phyloP scores from a whole-genome alignment of 495 filamentous ascomycete species.

The Tetracladium marchalianum region DNA sequence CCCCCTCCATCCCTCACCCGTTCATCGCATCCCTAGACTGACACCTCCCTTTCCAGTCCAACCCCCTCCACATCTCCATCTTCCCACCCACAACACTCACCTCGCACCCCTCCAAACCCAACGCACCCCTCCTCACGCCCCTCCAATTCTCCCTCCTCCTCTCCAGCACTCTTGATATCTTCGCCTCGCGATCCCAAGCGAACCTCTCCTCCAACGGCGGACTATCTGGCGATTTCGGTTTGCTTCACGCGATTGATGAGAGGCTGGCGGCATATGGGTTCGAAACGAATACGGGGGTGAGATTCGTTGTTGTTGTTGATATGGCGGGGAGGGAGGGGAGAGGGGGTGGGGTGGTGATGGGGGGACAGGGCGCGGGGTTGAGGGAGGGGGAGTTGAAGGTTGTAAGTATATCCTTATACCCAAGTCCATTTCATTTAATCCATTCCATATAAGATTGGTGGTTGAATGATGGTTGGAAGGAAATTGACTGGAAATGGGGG shows the following conservation, averaged over 20 bases:
- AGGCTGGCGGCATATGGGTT: conserved; percentile 86
- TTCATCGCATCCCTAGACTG: conserved; percentile 6
- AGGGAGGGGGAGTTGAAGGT: conserved; percentile 76
- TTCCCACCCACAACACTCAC: conserved; percentile 57
- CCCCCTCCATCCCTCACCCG: not conserved
- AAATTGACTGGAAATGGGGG: not conserved
- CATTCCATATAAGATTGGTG: too few species aligned
- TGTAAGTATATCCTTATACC: conserved; percentile 31
- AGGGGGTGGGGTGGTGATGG: conserved; percentile 12
- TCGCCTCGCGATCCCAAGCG: conserved; percentile 64
- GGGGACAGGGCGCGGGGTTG: conserved; percentile 39
- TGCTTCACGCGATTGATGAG: conserved; percentile 89
- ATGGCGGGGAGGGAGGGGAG: conserved; percentile 50
- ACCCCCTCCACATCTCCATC: conserved; percentile 85
- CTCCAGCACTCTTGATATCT: conserved; percentile 84
- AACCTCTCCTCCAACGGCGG: conserved; percentile 47
- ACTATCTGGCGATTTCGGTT: conserved; percentile 69
- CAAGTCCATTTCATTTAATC: too few species aligned
- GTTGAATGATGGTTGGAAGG: not conserved
- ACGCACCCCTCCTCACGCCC: conserved; percentile 41
- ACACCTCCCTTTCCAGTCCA: conserved; percentile 59
- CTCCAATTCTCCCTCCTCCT: conserved; percentile 89
- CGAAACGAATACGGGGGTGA: conserved; percentile 93
- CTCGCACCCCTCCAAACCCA: conserved; percentile 15
- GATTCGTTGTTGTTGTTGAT: conserved; percentile 81